Evolutionary conservation across 2,329 filamentous ascomycete species (phyloP).

Genomic region (Aspergillus terreus): DNA sequence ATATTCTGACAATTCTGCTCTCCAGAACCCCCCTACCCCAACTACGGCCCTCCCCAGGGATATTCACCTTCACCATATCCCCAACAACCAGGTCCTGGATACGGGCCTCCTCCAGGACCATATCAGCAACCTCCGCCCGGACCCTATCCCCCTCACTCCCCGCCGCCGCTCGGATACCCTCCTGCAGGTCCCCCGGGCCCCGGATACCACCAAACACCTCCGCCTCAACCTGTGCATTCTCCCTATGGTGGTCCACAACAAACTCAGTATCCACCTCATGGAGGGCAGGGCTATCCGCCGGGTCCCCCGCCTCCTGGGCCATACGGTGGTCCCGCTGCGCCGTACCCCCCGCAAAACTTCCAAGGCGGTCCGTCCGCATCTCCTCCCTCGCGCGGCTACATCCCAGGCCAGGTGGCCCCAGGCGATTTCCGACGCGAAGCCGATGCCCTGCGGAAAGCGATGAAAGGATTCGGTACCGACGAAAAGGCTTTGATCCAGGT

Average conservation of each 20-base stretch:
- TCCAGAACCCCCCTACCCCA: too few species aligned
- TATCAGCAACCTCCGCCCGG: not conserved
- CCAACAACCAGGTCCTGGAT: not conserved
- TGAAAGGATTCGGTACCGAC: slow-evolving; percentile 92
- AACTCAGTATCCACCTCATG: slow-evolving; percentile 20
- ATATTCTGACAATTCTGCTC: not conserved
- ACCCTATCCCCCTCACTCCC: not conserved
- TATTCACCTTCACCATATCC: not conserved
- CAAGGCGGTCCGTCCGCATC: slow-evolving; percentile 34
- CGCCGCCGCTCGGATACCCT: not conserved
- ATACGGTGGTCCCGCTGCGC: slow-evolving; percentile 31
- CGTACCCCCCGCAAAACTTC: slow-evolving; percentile 28
- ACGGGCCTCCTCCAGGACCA: not conserved
- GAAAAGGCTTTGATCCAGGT: slow-evolving; percentile 71
- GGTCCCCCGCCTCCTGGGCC: slow-evolving; percentile 18
- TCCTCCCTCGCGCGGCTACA: slow-evolving; percentile 71
- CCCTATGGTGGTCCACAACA: slow-evolving; percentile 25
- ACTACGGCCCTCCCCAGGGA: not conserved
- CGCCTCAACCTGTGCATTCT: slow-evolving; percentile 21
- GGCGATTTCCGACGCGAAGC: slow-evolving; percentile 66
- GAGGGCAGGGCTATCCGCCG: slow-evolving; percentile 18
- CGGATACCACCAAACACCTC: not conserved
- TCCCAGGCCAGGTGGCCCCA: slow-evolving; percentile 63
- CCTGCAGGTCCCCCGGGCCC: not conserved
- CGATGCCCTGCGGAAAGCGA: slow-evolving; percentile 69